Conservation (phyloP, 2,329 filamentous ascomycete genomes). For the Madurella mycetomatis region DNA sequence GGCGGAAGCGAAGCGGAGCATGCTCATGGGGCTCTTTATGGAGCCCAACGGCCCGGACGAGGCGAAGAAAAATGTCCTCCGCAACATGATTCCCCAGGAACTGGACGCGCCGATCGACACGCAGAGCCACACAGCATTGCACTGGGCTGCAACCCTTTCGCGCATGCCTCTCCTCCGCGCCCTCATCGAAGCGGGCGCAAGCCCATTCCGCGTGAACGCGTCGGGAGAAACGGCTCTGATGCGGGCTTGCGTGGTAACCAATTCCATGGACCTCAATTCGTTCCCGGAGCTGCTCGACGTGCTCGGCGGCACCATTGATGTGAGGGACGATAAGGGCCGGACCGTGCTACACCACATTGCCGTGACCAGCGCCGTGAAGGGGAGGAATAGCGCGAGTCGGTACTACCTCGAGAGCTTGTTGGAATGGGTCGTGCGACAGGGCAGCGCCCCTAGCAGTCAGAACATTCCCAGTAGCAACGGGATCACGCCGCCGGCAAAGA, state of each 20-base stretch:
- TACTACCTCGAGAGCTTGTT: constrained; percentile 94
- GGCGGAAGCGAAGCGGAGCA: constrained; percentile 73
- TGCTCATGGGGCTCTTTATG: constrained; percentile 79
- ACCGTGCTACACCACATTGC: constrained; percentile 96
- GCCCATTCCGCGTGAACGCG: constrained; percentile 80
- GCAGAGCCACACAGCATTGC: constrained; percentile 82
- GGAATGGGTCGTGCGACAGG: constrained; percentile 89
- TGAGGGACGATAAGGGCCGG: constrained; percentile 81
- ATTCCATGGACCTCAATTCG: constrained; percentile 84
- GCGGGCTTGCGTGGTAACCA: constrained; percentile 87
- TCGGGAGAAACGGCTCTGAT: constrained; percentile 90
- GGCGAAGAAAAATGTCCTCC: constrained; percentile 67
- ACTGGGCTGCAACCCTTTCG: constrained; percentile 93
- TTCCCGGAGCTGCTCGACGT: constrained; percentile 90
- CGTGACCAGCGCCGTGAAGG: constrained; percentile 91
- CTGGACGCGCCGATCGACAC: constrained; percentile 90
- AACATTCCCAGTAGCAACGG: constrained; percentile 29
- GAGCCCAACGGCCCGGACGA: constrained; percentile 67
- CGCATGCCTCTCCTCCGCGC: constrained; percentile 77
- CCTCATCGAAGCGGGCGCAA: constrained; percentile 79
- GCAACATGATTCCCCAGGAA: constrained; percentile 70
- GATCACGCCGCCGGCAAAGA: constrained; percentile 50
- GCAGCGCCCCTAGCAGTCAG: constrained; percentile 42
- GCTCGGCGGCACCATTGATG: constrained; percentile 82
- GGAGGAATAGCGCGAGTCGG: constrained; percentile 82